Percentiles rank a stretch among this genome's conserved stretches.
These are phyloP conservation scores for Choiromyces venosus DNA, from an alignment of 495 filamentous ascomycete genomes.

Conservation along the genomic window DNA sequence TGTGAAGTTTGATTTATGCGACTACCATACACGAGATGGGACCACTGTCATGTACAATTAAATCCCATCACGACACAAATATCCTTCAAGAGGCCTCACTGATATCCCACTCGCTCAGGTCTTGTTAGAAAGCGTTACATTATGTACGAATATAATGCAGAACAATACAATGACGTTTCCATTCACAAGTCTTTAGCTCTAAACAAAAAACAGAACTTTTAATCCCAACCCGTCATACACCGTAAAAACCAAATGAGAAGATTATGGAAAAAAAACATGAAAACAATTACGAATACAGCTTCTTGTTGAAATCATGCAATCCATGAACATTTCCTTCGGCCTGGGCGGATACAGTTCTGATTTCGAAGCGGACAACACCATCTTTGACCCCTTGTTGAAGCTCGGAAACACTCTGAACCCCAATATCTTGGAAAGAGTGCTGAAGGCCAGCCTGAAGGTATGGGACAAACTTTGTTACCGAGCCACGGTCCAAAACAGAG, in stretches of 20 bases:
- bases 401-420: slow-evolving; percentile 66
- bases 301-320: slow-evolving; percentile 98
- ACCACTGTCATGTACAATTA: neutral
- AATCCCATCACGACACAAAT: neutral
- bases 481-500: slow-evolving; percentile 67
- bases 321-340: slow-evolving; percentile 92
- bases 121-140: neutral
- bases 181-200: neutral
- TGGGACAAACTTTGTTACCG: slow-evolving; percentile 87
- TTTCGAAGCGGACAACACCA: slow-evolving; percentile 83
- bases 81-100: neutral
- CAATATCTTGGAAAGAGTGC: slow-evolving; percentile 95
- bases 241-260: slow-evolving; percentile 12
- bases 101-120: neutral
- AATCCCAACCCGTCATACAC: slow-evolving; percentile 8
- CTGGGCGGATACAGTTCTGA: slow-evolving; percentile 88
- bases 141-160: neutral
- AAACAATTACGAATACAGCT: slow-evolving; percentile 74
- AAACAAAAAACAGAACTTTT: neutral
- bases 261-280: slow-evolving; percentile 8
- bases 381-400: slow-evolving; percentile 70
- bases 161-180: neutral
- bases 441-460: slow-evolving; percentile 93
- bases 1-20: neutral
- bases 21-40: neutral